phyloP scores from a whole-genome alignment of 129 eudicot species.

The Pittosporum tobira region DNA sequence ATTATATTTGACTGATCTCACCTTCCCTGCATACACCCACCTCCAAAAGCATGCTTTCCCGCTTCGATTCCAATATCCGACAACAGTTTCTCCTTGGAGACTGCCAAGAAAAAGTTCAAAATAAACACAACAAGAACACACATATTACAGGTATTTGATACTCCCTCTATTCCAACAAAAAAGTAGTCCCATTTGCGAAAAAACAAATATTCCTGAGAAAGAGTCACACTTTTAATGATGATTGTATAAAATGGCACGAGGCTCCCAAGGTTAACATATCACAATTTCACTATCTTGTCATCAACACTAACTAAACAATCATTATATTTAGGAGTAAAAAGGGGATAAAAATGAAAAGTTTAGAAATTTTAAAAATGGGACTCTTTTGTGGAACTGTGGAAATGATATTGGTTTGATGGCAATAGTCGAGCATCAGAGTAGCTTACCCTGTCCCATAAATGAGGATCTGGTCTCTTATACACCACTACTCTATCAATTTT shows the following conservation, averaged over 20 bases:
- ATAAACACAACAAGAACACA: not conserved
- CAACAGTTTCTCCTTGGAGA: conserved; percentile 79
- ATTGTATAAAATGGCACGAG: too few species aligned
- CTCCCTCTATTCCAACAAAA: too few species aligned
- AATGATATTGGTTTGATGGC: not conserved
- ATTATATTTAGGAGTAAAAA: too few species aligned
- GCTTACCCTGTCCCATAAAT: conserved; percentile 78
- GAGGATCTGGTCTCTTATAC: conserved; percentile 61
- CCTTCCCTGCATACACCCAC: conserved; percentile 59
- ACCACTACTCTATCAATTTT: conserved; percentile 50
- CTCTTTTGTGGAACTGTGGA: too few species aligned
- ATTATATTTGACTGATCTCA: conserved; percentile 31
- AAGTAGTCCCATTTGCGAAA: too few species aligned
- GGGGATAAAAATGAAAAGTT: too few species aligned
- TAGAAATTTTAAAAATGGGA: too few species aligned
- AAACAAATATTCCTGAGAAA: not conserved
- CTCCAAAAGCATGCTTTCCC: conserved; percentile 47
- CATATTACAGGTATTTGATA: not conserved
- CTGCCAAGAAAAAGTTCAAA: conserved; percentile 21
- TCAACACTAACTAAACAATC: too few species aligned
- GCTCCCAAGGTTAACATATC: too few species aligned
- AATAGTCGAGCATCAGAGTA: not conserved
- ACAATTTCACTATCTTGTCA: too few species aligned
- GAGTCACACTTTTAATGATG: too few species aligned
- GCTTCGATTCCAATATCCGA: conserved; percentile 45